Percentiles rank a stretch among this genome's conserved stretches.
phyloP scores from a whole-genome alignment of 2,329 filamentous ascomycete genomes.

The Aspergillus amoenus region DNA sequence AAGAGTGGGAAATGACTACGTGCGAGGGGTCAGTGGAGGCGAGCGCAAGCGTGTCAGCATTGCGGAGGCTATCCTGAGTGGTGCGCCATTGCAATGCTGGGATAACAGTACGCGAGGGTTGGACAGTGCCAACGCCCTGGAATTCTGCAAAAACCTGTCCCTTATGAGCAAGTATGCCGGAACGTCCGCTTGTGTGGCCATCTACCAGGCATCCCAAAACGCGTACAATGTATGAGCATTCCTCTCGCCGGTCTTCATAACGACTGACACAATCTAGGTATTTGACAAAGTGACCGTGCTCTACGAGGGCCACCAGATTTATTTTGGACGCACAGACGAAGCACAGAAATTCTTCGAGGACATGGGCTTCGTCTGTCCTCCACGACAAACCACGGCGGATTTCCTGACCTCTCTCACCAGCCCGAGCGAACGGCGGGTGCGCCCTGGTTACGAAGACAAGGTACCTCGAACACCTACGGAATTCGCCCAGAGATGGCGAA shows the following conservation, averaged over 20 bases:
- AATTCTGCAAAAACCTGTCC: constrained; percentile 55
- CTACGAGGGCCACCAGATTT: constrained; percentile 76
- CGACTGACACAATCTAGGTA: constrained; percentile 40
- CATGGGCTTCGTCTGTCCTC: constrained; percentile 68
- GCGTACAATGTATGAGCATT: constrained; percentile 47
- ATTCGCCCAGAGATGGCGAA: constrained; percentile 60
- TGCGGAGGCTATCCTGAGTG: constrained; percentile 52
- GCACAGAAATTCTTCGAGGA: constrained; percentile 67
- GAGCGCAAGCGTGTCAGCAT: constrained; percentile 63
- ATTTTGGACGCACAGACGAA: constrained; percentile 63
- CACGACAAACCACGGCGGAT: constrained; percentile 68
- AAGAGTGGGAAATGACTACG: constrained; percentile 54
- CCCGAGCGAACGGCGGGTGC: constrained; percentile 58
- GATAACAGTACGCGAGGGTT: constrained; percentile 52
- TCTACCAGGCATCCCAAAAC: constrained; percentile 53
- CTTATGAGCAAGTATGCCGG: constrained; percentile 51
- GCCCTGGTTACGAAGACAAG: constrained; percentile 60
- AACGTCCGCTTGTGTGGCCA: constrained; percentile 53
- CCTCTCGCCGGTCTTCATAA: not conserved
- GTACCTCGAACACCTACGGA: constrained; percentile 70
- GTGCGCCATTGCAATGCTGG: constrained; percentile 49
- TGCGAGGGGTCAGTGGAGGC: constrained; percentile 62
- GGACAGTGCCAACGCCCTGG: constrained; percentile 56
- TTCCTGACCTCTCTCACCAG: constrained; percentile 71
- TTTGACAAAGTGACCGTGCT: constrained; percentile 74